These are phyloP conservation scores for Scleroderma bovista DNA, from an alignment of 768 basidiomycete species.

Conservation along the genomic window DNA sequence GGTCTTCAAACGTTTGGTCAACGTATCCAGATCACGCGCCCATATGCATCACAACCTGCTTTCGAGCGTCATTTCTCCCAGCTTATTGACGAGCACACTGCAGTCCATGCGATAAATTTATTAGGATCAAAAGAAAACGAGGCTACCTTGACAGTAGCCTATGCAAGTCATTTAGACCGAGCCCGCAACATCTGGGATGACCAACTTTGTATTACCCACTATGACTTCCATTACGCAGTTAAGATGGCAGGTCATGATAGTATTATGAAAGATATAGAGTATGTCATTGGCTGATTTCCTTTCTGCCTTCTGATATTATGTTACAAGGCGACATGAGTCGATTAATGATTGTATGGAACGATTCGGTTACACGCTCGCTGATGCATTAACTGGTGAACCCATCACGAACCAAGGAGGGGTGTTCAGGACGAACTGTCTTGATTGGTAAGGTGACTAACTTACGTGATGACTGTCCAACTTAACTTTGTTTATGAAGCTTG, in stretches of 20 bases:
- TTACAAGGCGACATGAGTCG: conserved; percentile 51
- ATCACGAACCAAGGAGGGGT: conserved; percentile 89
- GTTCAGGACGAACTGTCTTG: conserved; percentile 92
- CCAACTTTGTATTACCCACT: conserved; percentile 75
- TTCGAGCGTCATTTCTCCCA: conserved; percentile 93
- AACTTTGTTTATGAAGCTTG: conserved; percentile 45
- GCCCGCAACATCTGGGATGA: conserved; percentile 60
- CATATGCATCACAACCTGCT: conserved; percentile 93
- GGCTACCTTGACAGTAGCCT: conserved; percentile 74
- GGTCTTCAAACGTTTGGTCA: conserved; percentile 93
- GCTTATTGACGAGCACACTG: conserved; percentile 79
- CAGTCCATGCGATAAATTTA: conserved; percentile 84
- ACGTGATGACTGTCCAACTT: not conserved
- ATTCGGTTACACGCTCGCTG: conserved; percentile 84
- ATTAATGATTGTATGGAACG: conserved; percentile 62
- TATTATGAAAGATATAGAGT: conserved; percentile 71
- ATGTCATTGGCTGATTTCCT: conserved; percentile 7
- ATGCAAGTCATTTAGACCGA: conserved; percentile 71
- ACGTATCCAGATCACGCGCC: conserved; percentile 90
- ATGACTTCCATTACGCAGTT: conserved; percentile 90
- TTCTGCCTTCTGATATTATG: conserved; percentile 4
- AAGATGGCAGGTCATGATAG: conserved; percentile 82
- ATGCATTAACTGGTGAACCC: conserved; percentile 56
- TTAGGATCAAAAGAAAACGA: conserved; percentile 93
- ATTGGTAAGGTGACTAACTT: conserved; percentile 57